Evolutionary conservation across 768 basidiomycete genomes (phyloP).

Genomic region (Boletus barrowsii): DNA sequence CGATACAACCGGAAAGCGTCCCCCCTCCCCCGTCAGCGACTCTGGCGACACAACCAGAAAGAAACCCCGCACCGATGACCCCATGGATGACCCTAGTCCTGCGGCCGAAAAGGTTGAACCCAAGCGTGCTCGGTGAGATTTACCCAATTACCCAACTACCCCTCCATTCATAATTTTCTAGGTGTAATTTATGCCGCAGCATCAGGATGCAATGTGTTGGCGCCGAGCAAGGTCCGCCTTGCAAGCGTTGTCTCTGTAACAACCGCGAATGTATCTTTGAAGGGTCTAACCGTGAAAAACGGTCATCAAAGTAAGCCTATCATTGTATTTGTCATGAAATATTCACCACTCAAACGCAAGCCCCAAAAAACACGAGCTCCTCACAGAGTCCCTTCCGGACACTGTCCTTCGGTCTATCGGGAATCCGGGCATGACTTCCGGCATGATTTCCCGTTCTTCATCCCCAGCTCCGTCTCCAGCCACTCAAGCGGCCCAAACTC

Average conservation of each 20-base stretch:
- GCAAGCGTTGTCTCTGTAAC: slow-evolving; percentile 78
- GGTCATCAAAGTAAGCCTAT: slow-evolving; percentile 66
- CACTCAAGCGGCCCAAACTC: slow-evolving; percentile 46
- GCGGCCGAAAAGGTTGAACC: slow-evolving; percentile 57
- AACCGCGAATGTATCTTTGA: slow-evolving; percentile 95
- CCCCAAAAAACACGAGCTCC: slow-evolving; percentile 76
- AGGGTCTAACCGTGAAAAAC: slow-evolving; percentile 93
- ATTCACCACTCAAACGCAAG: slow-evolving; percentile 29
- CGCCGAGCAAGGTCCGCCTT: slow-evolving; percentile 86
- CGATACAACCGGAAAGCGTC: slow-evolving; percentile 64
- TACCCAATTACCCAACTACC: not conserved
- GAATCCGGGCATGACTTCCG: slow-evolving; percentile 74
- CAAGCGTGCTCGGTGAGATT: slow-evolving; percentile 75
- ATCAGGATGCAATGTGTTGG: slow-evolving; percentile 93
- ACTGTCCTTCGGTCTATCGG: slow-evolving; percentile 89
- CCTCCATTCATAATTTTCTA: slow-evolving; percentile 30
- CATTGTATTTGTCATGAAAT: slow-evolving; percentile 19
- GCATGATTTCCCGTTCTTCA: slow-evolving; percentile 79
- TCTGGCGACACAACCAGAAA: slow-evolving; percentile 46
- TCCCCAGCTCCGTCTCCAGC: slow-evolving; percentile 74
- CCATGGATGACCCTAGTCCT: slow-evolving; percentile 47
- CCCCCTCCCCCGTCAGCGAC: slow-evolving; percentile 44
- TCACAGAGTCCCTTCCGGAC: slow-evolving; percentile 82
- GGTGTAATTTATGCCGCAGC: slow-evolving; percentile 87
- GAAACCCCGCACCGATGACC: slow-evolving; percentile 60